Evolutionary conservation across 2,329 filamentous ascomycete species (phyloP).

Genomic region (Colletotrichum neosansevieriae): DNA sequence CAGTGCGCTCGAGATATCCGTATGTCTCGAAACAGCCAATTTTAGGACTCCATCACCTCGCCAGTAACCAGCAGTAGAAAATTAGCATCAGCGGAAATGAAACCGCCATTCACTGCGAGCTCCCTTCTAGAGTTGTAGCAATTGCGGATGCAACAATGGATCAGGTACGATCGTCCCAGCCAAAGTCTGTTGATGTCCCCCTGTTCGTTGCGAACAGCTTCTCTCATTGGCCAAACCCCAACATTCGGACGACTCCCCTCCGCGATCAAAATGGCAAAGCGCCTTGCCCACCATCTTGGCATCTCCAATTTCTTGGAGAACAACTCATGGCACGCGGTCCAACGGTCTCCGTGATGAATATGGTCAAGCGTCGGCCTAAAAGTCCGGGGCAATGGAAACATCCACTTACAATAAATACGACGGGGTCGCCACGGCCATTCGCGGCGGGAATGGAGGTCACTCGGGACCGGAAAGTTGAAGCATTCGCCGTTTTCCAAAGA

Average conservation of each 20-base stretch:
- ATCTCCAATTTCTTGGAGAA: slow-evolving; percentile 21
- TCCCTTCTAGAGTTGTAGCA: neutral
- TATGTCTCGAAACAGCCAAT: no score
- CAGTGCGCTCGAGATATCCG: no score
- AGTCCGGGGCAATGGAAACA: neutral
- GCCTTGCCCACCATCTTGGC: slow-evolving; percentile 12
- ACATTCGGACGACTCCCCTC: slow-evolving; percentile 20
- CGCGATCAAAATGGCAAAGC: slow-evolving; percentile 21
- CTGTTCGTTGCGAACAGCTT: neutral
- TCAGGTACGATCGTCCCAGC: slow-evolving; percentile 26
- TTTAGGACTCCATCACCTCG: no score
- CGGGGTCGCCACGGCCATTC: neutral
- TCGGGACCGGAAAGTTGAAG: neutral
- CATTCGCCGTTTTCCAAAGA: slow-evolving; percentile 5
- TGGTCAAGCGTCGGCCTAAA: slow-evolving; percentile 6
- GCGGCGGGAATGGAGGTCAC: neutral
- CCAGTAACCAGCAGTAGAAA: neutral
- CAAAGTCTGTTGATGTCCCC: slow-evolving; percentile 1
- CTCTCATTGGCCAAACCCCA: slow-evolving; percentile 28
- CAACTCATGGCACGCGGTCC: slow-evolving; percentile 27
- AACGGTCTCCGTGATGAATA: slow-evolving; percentile 33
- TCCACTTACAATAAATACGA: slow-evolving; percentile 24
- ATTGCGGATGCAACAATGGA: neutral
- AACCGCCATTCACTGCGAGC: no score
- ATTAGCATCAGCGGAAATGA: neutral